Evolutionary conservation across 2,329 filamentous ascomycete species (phyloP).

Genomic region (Exophiala calicioides): DNA sequence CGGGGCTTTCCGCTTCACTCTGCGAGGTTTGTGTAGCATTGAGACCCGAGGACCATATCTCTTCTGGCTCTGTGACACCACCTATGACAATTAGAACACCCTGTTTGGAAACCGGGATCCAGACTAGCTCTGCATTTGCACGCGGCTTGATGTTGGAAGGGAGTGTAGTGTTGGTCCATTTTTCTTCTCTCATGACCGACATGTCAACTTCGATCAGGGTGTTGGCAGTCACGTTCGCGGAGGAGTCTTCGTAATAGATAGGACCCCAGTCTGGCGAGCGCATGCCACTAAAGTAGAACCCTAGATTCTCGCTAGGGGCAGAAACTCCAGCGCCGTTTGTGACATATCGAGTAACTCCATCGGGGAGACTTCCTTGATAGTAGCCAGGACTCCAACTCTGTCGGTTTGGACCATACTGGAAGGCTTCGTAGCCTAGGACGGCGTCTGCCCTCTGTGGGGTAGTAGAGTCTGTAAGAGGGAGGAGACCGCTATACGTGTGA

Average conservation of each 20-base stretch:
- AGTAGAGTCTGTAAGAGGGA: slow-evolving; percentile 38
- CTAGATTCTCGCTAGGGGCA: slow-evolving; percentile 69
- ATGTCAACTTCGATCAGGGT: slow-evolving; percentile 65
- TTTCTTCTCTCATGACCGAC: slow-evolving; percentile 49
- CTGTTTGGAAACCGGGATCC: slow-evolving; percentile 49
- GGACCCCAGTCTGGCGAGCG: slow-evolving; percentile 53
- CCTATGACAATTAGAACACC: slow-evolving; percentile 44
- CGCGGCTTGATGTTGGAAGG: slow-evolving; percentile 54
- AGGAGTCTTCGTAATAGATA: slow-evolving; percentile 54
- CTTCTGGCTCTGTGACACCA: slow-evolving; percentile 34
- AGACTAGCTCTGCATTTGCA: slow-evolving; percentile 66
- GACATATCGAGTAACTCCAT: slow-evolving; percentile 60
- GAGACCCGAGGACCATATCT: slow-evolving; percentile 25
- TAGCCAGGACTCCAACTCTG: slow-evolving; percentile 50
- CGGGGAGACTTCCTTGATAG: slow-evolving; percentile 42
- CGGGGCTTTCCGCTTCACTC: slow-evolving; percentile 27
- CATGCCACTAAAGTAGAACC: slow-evolving; percentile 70
- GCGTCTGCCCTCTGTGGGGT: slow-evolving; percentile 38
- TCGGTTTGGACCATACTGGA: slow-evolving; percentile 53
- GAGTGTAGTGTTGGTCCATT: slow-evolving; percentile 61
- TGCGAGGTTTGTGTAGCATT: slow-evolving; percentile 22
- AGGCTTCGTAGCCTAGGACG: slow-evolving; percentile 55
- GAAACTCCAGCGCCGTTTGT: slow-evolving; percentile 65
- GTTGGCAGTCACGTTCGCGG: slow-evolving; percentile 48
- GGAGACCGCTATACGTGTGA: slow-evolving; percentile 49